Base-by-base conservation (phyloP, 1,284 basidiomycete species). In the Trametes versicolor region DNA sequence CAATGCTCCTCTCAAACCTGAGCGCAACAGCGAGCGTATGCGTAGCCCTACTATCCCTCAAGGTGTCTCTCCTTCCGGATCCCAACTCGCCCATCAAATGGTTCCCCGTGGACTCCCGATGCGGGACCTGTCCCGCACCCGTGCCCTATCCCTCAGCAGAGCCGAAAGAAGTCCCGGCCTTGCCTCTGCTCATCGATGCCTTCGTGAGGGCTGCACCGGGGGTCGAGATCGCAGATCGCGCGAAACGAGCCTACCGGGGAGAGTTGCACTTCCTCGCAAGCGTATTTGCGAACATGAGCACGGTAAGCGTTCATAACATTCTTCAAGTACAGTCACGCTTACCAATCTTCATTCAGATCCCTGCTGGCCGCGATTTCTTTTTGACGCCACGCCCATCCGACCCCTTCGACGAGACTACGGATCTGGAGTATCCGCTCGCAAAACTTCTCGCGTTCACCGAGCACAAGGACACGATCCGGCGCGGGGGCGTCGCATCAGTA, bases 1-100 rank as follows among this genome's bases (percentile, higher is more conserved):
- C 95, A 36, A 99, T 99, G 98, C 85, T 99, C 1, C 85, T 99
- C 7, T 98, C 97, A 21, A 99, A 99, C 79, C 82, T 99, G 49
- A 95, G 96, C 17, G 88, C 94, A 15, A 89, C 94, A 58, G 85
- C 94, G 5, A 80, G 85, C 0, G 86, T 93, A 55, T 91, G 92
- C 67, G 81, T 88, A 3, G 77, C 84, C 1, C 80, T 98, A 12
- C 81, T 97, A 4, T 82, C 83, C 2, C 81, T 97, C 37, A 87
- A 86, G 61, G 82, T 97, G 55, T 79, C 88, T 1, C 81, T 96
- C 55, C 81, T 95, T 19, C 80, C 81, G 8, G 83, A 84, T 70
- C 74, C 77, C 50, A 80, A 79, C 49, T 76, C 76, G 58, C 79
- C 76, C 4, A 72, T 80, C 34, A 76, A 82, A 17, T 87, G 87